A percentile compares a stretch with the other conserved stretches of the same genome.
These are phyloP conservation scores for Gastroboletus turbinatus DNA, from an alignment of 1,284 basidiomycete genomes.

Conservation along the genomic window DNA sequence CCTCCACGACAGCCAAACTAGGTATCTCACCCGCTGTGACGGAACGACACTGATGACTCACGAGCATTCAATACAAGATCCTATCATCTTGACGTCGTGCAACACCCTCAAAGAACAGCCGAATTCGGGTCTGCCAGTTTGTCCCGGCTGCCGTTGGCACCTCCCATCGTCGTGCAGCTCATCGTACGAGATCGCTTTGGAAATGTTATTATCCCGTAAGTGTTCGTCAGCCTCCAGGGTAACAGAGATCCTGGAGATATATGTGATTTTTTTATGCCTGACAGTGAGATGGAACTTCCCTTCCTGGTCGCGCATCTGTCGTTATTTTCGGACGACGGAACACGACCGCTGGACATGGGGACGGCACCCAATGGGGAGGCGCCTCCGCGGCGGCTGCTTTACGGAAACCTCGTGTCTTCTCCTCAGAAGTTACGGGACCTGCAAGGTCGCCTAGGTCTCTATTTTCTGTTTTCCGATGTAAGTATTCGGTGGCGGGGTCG, in stretches of 20 bases:
- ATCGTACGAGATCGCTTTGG: constrained; percentile 71
- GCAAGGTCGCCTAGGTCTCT: constrained; percentile 74
- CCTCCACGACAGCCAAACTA: constrained; percentile 48
- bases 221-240: constrained; percentile 29
- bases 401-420: constrained; percentile 83
- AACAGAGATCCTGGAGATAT: constrained; percentile 24
- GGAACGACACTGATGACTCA: constrained; percentile 20
- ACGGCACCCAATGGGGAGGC: constrained; percentile 45
- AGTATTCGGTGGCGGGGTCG: constrained; percentile 76
- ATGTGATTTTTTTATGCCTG: constrained; percentile 20
- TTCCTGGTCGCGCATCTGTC: constrained; percentile 82
- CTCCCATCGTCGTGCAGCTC: constrained; percentile 77
- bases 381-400: constrained; percentile 61
- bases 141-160: constrained; percentile 78
- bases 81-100: constrained; percentile 76
- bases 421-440: constrained; percentile 76
- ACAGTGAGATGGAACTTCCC: constrained; percentile 75
- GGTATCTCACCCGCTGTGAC: constrained; percentile 37
- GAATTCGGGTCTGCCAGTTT: constrained; percentile 75
- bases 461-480: constrained; percentile 89
- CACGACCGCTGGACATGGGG: constrained; percentile 55
- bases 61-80: constrained; percentile 43
- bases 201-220: constrained; percentile 68
- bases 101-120: constrained; percentile 76
- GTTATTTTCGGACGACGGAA: constrained; percentile 63